A percentile compares a stretch with the other conserved stretches of the same genome.
Evolutionary conservation across 805 yeast genomes (phyloP).

Genomic region (Starmerella bombicola): DNA sequence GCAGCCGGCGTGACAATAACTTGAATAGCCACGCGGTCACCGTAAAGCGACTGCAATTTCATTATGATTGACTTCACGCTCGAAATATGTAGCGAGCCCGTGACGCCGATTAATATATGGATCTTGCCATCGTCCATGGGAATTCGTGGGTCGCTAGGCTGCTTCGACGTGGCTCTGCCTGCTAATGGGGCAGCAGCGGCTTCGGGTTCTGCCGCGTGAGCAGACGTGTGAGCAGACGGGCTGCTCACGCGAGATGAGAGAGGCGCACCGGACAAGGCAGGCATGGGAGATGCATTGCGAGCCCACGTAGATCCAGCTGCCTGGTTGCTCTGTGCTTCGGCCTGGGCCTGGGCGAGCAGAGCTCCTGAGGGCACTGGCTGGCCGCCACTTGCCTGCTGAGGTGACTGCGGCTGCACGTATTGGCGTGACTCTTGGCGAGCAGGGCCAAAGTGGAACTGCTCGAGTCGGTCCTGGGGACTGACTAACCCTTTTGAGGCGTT

Average conservation of each 20-base stretch:
- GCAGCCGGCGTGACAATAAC: slow-evolving; percentile 77
- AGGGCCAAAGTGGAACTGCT: slow-evolving; percentile 8
- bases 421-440: neutral
- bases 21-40: slow-evolving; percentile 70
- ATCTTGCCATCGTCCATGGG: slow-evolving; percentile 79
- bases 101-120: slow-evolving; percentile 74
- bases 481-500: neutral
- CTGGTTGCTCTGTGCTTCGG: slow-evolving; percentile 3
- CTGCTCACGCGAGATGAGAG: slow-evolving; percentile 1
- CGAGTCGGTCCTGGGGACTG: slow-evolving; percentile 3
- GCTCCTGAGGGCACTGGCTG: slow-evolving; percentile 1
- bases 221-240: neutral
- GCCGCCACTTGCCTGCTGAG: neutral
- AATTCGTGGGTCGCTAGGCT: slow-evolving; percentile 43
- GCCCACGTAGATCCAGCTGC: neutral
- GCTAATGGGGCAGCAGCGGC: neutral
- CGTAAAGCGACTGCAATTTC: slow-evolving; percentile 69
- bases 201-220: neutral
- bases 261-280: neutral
- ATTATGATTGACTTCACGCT: slow-evolving; percentile 69
- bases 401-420: neutral
- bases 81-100: slow-evolving; percentile 77
- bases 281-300: slow-evolving; percentile 1
- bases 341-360: slow-evolving; percentile 10
- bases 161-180: slow-evolving; percentile 19